Conservation (phyloP, 148 eudicot genomes). For the Cornus kousa region DNA sequence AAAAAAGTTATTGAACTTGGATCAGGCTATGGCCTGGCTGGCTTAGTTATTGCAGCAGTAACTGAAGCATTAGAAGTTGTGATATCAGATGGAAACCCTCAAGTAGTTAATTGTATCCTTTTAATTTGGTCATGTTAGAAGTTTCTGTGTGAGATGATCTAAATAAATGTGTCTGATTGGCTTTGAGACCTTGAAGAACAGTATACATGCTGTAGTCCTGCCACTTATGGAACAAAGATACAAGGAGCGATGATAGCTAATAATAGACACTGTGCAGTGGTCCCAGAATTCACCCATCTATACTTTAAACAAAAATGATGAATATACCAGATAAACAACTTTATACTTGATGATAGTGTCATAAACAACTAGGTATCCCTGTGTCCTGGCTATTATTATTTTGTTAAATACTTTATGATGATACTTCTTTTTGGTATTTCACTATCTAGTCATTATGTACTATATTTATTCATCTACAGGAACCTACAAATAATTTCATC, state of each 20-base stretch:
- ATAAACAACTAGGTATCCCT: neutral
- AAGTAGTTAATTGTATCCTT: conserved; percentile 97
- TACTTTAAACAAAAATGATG: too few species aligned
- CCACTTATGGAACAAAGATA: neutral
- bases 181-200: neutral
- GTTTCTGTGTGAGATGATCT: neutral
- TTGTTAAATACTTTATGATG: too few species aligned
- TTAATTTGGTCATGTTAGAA: conserved; percentile 15
- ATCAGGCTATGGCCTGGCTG: conserved; percentile 90
- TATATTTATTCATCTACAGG: too few species aligned
- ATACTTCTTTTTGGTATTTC: too few species aligned
- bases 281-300: too few species aligned
- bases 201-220: neutral
- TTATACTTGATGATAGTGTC: neutral
- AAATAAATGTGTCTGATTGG: neutral
- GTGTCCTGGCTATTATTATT: too few species aligned
- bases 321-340: neutral
- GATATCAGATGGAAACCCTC: conserved; percentile 94
- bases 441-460: too few species aligned
- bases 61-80: conserved; percentile 78
- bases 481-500: too few species aligned
- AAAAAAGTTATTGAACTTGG: conserved; percentile 88
- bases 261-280: neutral
- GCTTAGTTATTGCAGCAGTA: conserved; percentile 66
- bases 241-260: too few species aligned